phyloP scores from a whole-genome alignment of 2,329 filamentous ascomycete genomes.

The Aspergillus piperis region DNA sequence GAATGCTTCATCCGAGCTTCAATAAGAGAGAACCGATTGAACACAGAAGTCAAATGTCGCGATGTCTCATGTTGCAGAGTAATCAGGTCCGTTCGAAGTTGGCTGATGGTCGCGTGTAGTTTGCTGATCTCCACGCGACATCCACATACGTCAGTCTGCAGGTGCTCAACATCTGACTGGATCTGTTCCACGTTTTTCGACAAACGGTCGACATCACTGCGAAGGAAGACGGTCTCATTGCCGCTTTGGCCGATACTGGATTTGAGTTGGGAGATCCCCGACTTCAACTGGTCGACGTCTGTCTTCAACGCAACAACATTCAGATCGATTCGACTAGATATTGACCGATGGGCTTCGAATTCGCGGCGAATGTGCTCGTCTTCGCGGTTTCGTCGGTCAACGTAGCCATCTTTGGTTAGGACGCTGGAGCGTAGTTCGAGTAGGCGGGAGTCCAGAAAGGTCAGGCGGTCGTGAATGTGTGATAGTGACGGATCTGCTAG shows the following conservation, averaged over 20 bases:
- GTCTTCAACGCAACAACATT: conserved; percentile 38
- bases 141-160: conserved; percentile 37
- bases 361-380: conserved; percentile 43
- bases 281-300: conserved; percentile 40
- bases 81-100: conserved; percentile 39
- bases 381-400: conserved; percentile 42
- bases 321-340: conserved; percentile 38
- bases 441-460: conserved; percentile 40
- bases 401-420: conserved; percentile 43
- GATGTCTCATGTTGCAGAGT: conserved; percentile 38
- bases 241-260: conserved; percentile 34
- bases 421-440: conserved; percentile 40
- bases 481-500: conserved; percentile 38
- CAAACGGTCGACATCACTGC: conserved; percentile 39
- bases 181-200: conserved; percentile 42
- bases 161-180: conserved; percentile 36
- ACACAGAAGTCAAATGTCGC: conserved; percentile 30
- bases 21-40: conserved; percentile 33
- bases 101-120: conserved; percentile 37
- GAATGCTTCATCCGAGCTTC: conserved; percentile 39
- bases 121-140: conserved; percentile 41
- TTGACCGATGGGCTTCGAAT: conserved; percentile 38
- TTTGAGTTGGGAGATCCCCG: conserved; percentile 38
- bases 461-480: conserved; percentile 42
- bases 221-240: conserved; percentile 38